Evolutionary conservation across 139 green algal genomes (phyloP), one percentile per base, ranked within the genome.

Genomic region (Volvox africanus): DNA sequence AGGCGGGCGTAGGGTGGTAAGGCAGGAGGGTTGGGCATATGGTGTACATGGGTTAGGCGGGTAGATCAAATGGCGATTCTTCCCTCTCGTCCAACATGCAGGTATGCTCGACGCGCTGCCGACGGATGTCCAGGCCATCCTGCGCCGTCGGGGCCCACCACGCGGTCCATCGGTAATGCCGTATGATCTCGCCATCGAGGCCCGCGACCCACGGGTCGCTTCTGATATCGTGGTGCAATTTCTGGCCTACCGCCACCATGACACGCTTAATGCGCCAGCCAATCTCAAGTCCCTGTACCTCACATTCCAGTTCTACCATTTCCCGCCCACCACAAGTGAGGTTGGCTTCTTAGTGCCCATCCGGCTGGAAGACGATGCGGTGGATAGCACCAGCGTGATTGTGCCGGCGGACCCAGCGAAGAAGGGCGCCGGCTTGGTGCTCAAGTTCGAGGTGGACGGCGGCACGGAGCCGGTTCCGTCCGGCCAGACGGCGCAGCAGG

Each of bases 291-390:
- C 77, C 50, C n/a, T 96, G 33, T 95, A 97, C 94, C 95, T 97
- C 91, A 97, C 94, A 16, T 95, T 95, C 91, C 94, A 96, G 92
- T 95, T 96, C 82, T 96, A 95, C 92, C 80, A 95, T 86, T 96
- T 94, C 93, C 89, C 91, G 50, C 92, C 93, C 73, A 95, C 93
- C 61, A 95, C 93, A 83, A 88, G 78, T 19, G 91, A 92, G 30
- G 93, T 95, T 71, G 88, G 71, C 1, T 93, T 91, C 79, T 80
- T 94, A 55, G 82, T 94, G 50, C 92, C 86, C 20, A 65, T 90
- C 19, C 69, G 75, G 6, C 73, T 84, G 5, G 75, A 84, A 18
- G 86, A 90, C 55, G 73, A 90, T 21, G 73, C 75, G 22, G 86
- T 76, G 73, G 86, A 77, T 61, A 35, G 37, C 61, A 92, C 92